Evolutionary conservation across 306 rosid genomes (phyloP).

Genomic region (Cicer bijugum): DNA sequence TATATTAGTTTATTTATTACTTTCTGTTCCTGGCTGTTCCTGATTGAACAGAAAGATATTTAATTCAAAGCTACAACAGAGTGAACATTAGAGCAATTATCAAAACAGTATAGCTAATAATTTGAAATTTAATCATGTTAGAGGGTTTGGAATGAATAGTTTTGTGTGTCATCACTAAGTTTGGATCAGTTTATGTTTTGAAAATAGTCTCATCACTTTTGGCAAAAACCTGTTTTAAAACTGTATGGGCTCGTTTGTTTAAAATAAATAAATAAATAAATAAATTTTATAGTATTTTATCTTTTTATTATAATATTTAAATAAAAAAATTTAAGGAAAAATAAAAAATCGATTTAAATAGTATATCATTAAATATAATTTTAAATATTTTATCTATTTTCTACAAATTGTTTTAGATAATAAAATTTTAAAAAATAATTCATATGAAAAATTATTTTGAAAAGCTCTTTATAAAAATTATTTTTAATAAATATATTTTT

Average conservation of each 20-base stretch:
- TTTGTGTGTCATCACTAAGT: neutral
- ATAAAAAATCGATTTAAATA: no score
- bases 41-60: conserved; percentile 8
- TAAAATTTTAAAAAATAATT: no score
- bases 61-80: conserved; percentile 7
- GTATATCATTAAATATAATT: no score
- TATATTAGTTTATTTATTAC: neutral
- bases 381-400: no score
- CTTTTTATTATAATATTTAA: no score
- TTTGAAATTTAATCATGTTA: conserved; percentile 2
- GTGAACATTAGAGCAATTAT: neutral
- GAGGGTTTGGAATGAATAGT: neutral
- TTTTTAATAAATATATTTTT: no score
- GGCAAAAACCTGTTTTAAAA: neutral
- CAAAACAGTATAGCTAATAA: neutral
- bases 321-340: no score
- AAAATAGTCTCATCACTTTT: conserved; percentile 8
- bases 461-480: no score
- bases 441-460: no score
- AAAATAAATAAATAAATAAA: no score
- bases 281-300: no score
- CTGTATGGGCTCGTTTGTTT: neutral
- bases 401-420: no score
- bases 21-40: conserved; percentile 14
- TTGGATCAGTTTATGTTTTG: neutral